Evolutionary conservation across 805 yeast genomes (phyloP).

Genomic region (Schwanniomyces vanrijiae): DNA sequence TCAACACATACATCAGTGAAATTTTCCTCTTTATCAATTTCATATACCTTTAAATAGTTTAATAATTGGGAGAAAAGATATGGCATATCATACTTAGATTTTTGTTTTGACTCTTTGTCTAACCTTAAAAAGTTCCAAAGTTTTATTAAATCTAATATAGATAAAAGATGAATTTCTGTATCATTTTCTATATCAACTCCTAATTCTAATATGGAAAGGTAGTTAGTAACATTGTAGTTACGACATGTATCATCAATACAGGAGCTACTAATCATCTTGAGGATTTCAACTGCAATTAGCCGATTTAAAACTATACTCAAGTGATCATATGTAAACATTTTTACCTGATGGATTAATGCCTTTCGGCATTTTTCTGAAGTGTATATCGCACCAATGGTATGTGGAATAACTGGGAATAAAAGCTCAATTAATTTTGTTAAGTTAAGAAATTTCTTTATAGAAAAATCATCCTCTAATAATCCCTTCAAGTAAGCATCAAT

Average conservation of each 20-base stretch:
- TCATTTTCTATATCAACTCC: slow-evolving; percentile 22
- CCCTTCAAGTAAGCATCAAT: slow-evolving; percentile 23
- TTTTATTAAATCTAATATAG: slow-evolving; percentile 52
- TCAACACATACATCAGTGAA: slow-evolving; percentile 32
- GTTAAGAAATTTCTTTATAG: slow-evolving; percentile 16
- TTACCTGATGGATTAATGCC: slow-evolving; percentile 13
- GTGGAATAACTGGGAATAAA: slow-evolving; percentile 30
- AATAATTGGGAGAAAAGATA: slow-evolving; percentile 11
- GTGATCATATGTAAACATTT: slow-evolving; percentile 5
- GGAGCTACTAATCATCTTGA: slow-evolving; percentile 28
- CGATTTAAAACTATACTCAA: neutral
- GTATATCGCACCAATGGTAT: slow-evolving; percentile 19
- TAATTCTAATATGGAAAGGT: slow-evolving; percentile 38
- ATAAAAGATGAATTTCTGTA: slow-evolving; percentile 25
- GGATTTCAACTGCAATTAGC: slow-evolving; percentile 9
- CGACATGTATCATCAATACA: slow-evolving; percentile 55
- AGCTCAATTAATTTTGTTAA: slow-evolving; percentile 19
- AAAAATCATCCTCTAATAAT: slow-evolving; percentile 7
- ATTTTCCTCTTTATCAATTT: slow-evolving; percentile 3
- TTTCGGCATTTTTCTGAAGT: slow-evolving; percentile 17
- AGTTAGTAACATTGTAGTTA: slow-evolving; percentile 45
- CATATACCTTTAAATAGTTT: slow-evolving; percentile 7
- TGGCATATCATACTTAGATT: slow-evolving; percentile 4
- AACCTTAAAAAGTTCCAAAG: slow-evolving; percentile 53
- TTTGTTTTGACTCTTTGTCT: slow-evolving; percentile 12